Percentiles rank a stretch among this genome's conserved stretches.
phyloP scores from a whole-genome alignment of 345 rosid genomes.

The Toxicodendron radicans region DNA sequence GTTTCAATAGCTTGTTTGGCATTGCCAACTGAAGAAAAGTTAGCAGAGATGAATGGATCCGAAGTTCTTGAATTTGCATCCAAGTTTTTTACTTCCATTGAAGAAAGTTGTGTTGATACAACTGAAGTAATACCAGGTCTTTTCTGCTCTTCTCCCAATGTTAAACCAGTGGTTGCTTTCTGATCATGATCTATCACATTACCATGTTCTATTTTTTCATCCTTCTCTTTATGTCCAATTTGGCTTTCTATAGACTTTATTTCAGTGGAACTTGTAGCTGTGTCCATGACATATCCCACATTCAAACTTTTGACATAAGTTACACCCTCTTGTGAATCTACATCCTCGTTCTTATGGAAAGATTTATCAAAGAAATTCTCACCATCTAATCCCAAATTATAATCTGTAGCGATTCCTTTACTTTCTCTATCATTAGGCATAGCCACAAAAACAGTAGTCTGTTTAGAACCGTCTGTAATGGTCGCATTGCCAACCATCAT shows the following conservation, averaged over 20 bases:
- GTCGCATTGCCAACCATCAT: slow-evolving; percentile 25
- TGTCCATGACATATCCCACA: slow-evolving; percentile 14
- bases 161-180: slow-evolving; percentile 8
- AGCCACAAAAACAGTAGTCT: slow-evolving; percentile 4
- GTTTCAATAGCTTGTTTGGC: background rate
- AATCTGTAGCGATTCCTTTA: slow-evolving; percentile 9
- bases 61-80: too few species aligned
- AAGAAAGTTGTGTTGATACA: slow-evolving; percentile 21
- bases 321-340: slow-evolving; percentile 8
- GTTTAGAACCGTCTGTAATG: slow-evolving; percentile 21
- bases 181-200: slow-evolving; percentile 2
- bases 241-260: slow-evolving; percentile 14
- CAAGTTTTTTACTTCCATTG: slow-evolving; percentile 16
- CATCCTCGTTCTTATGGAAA: slow-evolving; percentile 6
- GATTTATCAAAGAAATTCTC: background rate
- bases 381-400: slow-evolving; percentile 4
- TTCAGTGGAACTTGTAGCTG: slow-evolving; percentile 16
- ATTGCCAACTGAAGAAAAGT: slow-evolving; percentile 20
- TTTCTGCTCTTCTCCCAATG: slow-evolving; percentile 10
- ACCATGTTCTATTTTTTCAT: background rate
- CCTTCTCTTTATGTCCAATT: slow-evolving; percentile 15
- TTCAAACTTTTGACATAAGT: slow-evolving; percentile 17
- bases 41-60: too few species aligned
- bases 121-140: slow-evolving; percentile 10
- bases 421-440: slow-evolving; percentile 20